These are phyloP conservation scores for Tolypocladium endophyticum DNA, from an alignment of 2,329 filamentous ascomycete species.

Conservation along the genomic window DNA sequence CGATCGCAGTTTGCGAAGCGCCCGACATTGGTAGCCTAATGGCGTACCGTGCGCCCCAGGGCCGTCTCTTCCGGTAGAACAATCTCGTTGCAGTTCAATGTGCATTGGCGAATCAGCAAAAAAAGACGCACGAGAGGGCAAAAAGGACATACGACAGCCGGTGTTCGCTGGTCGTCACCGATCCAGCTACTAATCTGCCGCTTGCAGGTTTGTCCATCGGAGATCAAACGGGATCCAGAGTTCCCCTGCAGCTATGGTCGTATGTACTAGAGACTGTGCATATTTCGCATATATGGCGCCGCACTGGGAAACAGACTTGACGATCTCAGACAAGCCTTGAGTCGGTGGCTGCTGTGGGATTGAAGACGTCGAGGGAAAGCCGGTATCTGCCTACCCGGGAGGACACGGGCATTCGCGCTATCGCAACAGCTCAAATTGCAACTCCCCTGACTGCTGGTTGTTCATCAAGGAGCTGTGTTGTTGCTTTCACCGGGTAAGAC, in stretches of 20 bases:
- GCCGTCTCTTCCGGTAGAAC: background rate
- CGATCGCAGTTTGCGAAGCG: background rate
- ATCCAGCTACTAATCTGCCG: background rate
- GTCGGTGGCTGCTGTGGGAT: background rate
- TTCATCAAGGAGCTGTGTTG: background rate
- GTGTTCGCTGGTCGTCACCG: slow-evolving; percentile 1
- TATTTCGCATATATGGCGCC: background rate
- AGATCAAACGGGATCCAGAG: background rate
- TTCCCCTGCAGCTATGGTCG: background rate
- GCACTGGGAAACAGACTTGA: background rate
- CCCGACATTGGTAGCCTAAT: background rate
- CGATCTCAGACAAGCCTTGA: background rate
- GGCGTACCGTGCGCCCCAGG: background rate
- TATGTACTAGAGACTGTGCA: background rate
- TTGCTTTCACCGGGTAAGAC: background rate
- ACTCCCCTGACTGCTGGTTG: background rate
- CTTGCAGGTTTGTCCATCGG: background rate
- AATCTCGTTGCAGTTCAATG: too few relatives aligned
- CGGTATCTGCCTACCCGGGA: background rate
- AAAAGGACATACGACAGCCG: background rate
- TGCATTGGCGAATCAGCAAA: background rate
- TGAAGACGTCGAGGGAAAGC: background rate
- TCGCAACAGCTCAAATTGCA: background rate
- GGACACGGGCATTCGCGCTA: background rate
- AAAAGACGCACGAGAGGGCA: background rate